Evolutionary conservation across 345 rosid species (phyloP).

Genomic region (Salix arbutifolia): DNA sequence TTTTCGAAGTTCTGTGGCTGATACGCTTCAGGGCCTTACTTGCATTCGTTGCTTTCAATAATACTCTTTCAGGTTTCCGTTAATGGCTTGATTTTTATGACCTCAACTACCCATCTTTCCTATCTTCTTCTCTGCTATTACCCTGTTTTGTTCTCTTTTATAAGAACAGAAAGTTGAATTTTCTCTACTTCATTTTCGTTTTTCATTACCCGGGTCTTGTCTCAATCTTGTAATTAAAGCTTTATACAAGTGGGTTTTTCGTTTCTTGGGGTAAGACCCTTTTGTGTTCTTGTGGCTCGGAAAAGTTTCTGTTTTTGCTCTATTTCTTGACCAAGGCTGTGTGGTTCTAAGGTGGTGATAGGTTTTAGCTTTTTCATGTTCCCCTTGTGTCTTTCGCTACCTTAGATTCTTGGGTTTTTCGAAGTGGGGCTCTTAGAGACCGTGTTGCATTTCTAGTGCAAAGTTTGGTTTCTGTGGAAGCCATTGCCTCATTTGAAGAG

Average conservation of each 20-base stretch:
- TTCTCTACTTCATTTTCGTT: background rate
- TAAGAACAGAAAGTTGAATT: background rate
- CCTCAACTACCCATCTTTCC: slow-evolving; percentile 1
- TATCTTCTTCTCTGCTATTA: background rate
- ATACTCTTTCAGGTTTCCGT: slow-evolving; percentile 4
- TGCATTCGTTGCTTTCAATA: background rate
- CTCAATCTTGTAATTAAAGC: background rate
- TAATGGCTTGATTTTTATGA: slow-evolving; percentile 9
- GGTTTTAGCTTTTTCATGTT: background rate
- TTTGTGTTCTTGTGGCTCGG: background rate
- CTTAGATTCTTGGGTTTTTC: background rate
- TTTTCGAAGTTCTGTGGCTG: background rate
- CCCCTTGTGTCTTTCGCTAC: background rate
- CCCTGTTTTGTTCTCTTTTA: background rate
- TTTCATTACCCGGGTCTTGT: background rate
- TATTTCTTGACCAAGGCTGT: background rate
- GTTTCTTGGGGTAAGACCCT: background rate
- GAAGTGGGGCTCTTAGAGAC: background rate
- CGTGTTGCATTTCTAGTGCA: background rate
- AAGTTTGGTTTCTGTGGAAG: background rate
- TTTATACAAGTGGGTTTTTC: background rate
- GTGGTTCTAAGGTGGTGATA: background rate
- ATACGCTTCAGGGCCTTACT: background rate
- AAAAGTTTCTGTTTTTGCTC: background rate
- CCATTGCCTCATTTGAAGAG: background rate